Evolutionary conservation across 2,329 filamentous ascomycete species (phyloP).

Genomic region (Colletotrichum eleusines): DNA sequence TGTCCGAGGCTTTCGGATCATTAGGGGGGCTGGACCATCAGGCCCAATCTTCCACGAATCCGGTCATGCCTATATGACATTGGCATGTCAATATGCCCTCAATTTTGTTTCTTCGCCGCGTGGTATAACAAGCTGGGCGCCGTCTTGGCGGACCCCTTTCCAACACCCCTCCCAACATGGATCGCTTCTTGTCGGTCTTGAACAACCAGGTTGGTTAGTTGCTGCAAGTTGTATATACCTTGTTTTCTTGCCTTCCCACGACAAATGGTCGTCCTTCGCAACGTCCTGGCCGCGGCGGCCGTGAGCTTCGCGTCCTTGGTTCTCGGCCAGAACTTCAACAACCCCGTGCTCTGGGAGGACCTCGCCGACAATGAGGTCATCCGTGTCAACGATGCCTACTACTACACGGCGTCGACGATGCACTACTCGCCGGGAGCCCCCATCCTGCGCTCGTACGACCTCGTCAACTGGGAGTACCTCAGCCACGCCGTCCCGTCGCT

Average conservation of each 20-base stretch:
- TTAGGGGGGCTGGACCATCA: not conserved
- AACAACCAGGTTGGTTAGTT: not conserved
- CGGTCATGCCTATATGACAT: not conserved
- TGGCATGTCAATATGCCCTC: not conserved
- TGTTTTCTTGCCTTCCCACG: not conserved
- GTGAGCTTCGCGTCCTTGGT: not conserved
- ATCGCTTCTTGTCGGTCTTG: not conserved
- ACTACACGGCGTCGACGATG: slow-evolving; percentile 65
- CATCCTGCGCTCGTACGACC: slow-evolving; percentile 63
- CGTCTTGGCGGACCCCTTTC: not conserved
- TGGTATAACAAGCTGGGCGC: not conserved
- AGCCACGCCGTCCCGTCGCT: slow-evolving; percentile 56
- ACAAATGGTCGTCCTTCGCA: not conserved
- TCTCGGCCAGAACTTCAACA: slow-evolving; percentile 49
- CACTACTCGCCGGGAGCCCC: slow-evolving; percentile 66
- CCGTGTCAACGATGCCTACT: slow-evolving; percentile 59
- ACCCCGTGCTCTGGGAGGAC: slow-evolving; percentile 64
- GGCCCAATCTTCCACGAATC: not conserved
- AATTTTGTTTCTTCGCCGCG: not conserved
- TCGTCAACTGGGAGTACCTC: slow-evolving; percentile 60
- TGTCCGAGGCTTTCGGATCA: too few relatives aligned
- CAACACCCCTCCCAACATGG: not conserved
- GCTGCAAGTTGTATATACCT: not conserved
- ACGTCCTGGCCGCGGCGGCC: not conserved
- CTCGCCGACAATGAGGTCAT: slow-evolving; percentile 64